These are phyloP conservation scores for Hanseniaspora lachancei DNA, from an alignment of 805 yeast genomes.

Conservation along the genomic window DNA sequence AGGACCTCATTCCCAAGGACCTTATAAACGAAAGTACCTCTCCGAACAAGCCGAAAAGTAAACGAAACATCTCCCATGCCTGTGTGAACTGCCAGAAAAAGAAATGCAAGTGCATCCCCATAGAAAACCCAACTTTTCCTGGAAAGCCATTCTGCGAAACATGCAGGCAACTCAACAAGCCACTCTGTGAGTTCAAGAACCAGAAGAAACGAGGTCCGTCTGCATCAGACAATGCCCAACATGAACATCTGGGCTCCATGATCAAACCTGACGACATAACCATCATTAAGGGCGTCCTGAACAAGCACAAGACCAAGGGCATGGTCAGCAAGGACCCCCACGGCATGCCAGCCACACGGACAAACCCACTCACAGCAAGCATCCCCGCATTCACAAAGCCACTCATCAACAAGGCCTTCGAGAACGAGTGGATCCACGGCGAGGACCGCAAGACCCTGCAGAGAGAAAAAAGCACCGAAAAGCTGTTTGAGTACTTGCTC, in stretches of 20 bases:
- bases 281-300: not conserved
- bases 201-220: conserved; percentile 8
- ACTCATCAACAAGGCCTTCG: not conserved
- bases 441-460: not conserved
- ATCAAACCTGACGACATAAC: not conserved
- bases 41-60: not conserved
- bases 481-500: conserved; percentile 3
- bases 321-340: not conserved
- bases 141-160: not conserved
- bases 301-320: not conserved
- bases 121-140: not conserved
- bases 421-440: not conserved
- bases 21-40: not conserved
- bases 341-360: not conserved
- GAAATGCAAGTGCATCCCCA: conserved; percentile 7
- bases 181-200: not conserved
- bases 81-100: conserved; percentile 6
- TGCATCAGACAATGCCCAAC: not conserved
- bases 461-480: not conserved
- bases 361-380: not conserved
- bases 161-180: not conserved
- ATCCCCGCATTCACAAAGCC: not conserved
- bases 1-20: not conserved
- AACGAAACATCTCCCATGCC: conserved; percentile 4
- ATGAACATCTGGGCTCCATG: not conserved